Evolutionary conservation across 345 rosid genomes (phyloP), one percentile per base, ranked within the genome.

Genomic region (Acer saccharum): DNA sequence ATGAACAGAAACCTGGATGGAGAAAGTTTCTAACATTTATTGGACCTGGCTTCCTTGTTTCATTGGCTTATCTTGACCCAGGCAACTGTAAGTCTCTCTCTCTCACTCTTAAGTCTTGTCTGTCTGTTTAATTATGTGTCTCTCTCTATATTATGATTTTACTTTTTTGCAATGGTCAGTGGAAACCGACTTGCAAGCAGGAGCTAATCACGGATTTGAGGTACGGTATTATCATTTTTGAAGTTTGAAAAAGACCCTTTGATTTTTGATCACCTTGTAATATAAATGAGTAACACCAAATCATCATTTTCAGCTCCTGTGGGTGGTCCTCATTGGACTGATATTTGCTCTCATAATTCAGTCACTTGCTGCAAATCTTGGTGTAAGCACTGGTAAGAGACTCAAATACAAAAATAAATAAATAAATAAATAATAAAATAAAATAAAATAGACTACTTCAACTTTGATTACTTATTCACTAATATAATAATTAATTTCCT

Each of bases 131-230:
- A 12, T 11, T 14, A 3, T 17, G 12, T 65, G 5, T 18, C 3
- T 32, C 25, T 43, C 25, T 70, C 13, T 66, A 29, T 1, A 23
- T 29, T 7, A 12, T 58, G 3, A 23, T 2, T 35, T 25, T 2
- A 0, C 32, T 29, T 10, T n/a, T 3, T 52, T 1, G n/a, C 20
- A 7, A 16, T 27, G 63, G 21, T 29, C 88, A 91, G 92, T 92
- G 90, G 92, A 90, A 82, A 90, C 96, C 32, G 96, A 91, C 70
- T 65, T 91, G 70, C 92, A 91, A 83, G 93, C 96, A 14, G 93
- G 96, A 65, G 92, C 96, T 57, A 64, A 69, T 75, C 83, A 90
- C 60, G 43, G 77, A 25, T 92, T 74, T 58, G 90, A 92, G 93
- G 96, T 88, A 82, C 52, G 16, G 0, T 50, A 50, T 13, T 50